Evolutionary conservation across 192 early-diverging fungal genomes (phyloP).

Genomic region (Rhizoclosmatium sp.): DNA sequence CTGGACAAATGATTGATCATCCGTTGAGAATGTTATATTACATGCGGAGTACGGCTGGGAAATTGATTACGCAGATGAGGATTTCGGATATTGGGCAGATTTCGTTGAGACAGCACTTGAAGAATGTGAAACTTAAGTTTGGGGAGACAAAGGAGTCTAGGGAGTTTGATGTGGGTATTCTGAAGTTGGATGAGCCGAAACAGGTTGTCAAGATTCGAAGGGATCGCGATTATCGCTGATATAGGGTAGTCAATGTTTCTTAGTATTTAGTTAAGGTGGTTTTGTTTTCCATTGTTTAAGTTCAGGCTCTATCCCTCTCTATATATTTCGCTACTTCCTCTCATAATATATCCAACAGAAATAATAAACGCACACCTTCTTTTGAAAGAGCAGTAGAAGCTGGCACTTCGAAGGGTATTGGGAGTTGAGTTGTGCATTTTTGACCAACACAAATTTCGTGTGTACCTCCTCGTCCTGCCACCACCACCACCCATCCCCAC

Average conservation of each 20-base stretch:
- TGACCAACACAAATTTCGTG: no score
- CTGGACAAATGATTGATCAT: conserved; percentile 4
- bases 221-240: background rate
- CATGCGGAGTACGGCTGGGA: conserved; percentile 18
- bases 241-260: no score
- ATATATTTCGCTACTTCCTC: no score
- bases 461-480: no score
- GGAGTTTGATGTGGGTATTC: background rate
- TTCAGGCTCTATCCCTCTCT: no score
- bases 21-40: conserved; percentile 16
- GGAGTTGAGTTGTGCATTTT: no score
- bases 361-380: no score
- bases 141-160: conserved; percentile 11
- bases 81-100: conserved; percentile 9
- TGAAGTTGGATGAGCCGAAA: conserved; percentile 24
- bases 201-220: conserved; percentile 23
- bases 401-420: no score
- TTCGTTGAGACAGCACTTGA: conserved; percentile 6
- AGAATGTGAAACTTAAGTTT: conserved; percentile 17
- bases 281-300: no score
- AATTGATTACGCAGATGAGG: background rate
- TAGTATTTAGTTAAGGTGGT: no score
- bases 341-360: no score
- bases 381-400: no score
- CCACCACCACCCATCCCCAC: background rate